Percentiles rank a stretch among this genome's conserved stretches.
Evolutionary conservation across 495 filamentous ascomycete genomes (phyloP).

Genomic region (Delitschia confertaspora): DNA sequence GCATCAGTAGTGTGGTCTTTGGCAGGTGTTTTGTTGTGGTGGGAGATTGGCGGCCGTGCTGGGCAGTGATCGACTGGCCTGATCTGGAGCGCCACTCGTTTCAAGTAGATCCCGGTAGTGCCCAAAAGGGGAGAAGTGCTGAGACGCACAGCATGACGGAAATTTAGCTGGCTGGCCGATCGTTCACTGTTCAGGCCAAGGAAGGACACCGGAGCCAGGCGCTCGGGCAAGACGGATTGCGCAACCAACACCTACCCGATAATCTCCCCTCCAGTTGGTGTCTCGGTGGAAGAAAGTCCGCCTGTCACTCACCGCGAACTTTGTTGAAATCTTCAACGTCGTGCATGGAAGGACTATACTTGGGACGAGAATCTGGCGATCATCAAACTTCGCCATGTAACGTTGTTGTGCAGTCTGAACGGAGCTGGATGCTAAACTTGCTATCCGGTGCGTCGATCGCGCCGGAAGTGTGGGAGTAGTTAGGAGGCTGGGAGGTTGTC

Average conservation of each 20-base stretch:
- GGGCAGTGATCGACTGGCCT: slow-evolving; percentile 17
- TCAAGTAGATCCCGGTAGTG: slow-evolving; percentile 23
- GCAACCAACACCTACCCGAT: slow-evolving; percentile 17
- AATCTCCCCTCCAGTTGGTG: slow-evolving; percentile 3
- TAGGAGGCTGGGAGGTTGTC: too few relatives aligned
- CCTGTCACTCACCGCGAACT: slow-evolving; percentile 14
- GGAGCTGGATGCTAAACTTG: too few relatives aligned
- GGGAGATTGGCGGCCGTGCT: too few relatives aligned
- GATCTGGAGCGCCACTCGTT: slow-evolving; percentile 26
- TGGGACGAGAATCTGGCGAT: too few relatives aligned
- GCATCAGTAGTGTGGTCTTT: background rate
- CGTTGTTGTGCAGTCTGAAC: too few relatives aligned
- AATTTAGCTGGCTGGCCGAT: slow-evolving; percentile 27
- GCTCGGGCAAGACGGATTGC: slow-evolving; percentile 32
- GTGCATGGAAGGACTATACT: too few relatives aligned
- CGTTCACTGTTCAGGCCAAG: too few relatives aligned
- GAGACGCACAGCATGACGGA: slow-evolving; percentile 22
- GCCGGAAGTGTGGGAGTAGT: slow-evolving; percentile 10
- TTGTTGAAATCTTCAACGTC: too few relatives aligned
- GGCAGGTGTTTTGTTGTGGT: slow-evolving; percentile 9
- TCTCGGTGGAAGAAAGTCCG: slow-evolving; percentile 8
- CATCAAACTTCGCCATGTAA: too few relatives aligned
- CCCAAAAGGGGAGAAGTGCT: slow-evolving; percentile 18
- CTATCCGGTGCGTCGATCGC: slow-evolving; percentile 25
- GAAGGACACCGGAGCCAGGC: slow-evolving; percentile 27